These are phyloP conservation scores for Sporothrix humicola DNA, from an alignment of 2,329 filamentous ascomycete genomes.

Conservation along the genomic window DNA sequence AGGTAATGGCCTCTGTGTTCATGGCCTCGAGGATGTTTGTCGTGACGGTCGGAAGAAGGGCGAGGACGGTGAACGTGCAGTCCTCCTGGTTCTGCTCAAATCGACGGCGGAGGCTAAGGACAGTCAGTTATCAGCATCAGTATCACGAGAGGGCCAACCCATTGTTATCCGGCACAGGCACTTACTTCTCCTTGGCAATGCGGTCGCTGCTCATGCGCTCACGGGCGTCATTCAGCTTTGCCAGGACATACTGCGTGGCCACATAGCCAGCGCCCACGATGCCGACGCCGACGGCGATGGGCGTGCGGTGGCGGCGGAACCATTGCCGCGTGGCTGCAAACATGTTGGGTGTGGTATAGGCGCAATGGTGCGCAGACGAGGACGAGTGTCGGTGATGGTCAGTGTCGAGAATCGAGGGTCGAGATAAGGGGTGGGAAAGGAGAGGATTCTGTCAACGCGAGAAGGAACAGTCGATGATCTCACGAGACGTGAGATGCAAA, in stretches of 20 bases:
- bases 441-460: neutral
- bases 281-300: constrained; percentile 84
- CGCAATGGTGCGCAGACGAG: constrained; percentile 23
- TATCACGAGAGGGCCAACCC: neutral
- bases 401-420: too few relatives aligned
- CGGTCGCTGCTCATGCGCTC: constrained; percentile 97
- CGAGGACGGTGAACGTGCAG: constrained; percentile 97
- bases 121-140: constrained; percentile 27
- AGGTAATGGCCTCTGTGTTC: constrained; percentile 89
- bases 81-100: constrained; percentile 99
- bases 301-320: constrained; percentile 89
- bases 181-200: constrained; percentile 95
- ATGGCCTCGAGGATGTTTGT: constrained; percentile 86
- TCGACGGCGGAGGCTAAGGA: constrained; percentile 80
- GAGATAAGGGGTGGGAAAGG: neutral
- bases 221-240: constrained; percentile 88
- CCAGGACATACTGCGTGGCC: constrained; percentile 88
- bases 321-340: constrained; percentile 80
- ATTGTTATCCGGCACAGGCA: neutral
- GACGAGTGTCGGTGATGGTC: too few relatives aligned
- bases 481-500: constrained; percentile 17
- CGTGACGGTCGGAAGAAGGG: constrained; percentile 87
- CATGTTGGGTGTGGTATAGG: constrained; percentile 50
- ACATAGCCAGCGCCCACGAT: constrained; percentile 90
- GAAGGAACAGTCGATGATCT: constrained; percentile 4